These are phyloP conservation scores for Colletotrichum sp. DNA, from an alignment of 2,329 filamentous ascomycete genomes.

Conservation along the genomic window DNA sequence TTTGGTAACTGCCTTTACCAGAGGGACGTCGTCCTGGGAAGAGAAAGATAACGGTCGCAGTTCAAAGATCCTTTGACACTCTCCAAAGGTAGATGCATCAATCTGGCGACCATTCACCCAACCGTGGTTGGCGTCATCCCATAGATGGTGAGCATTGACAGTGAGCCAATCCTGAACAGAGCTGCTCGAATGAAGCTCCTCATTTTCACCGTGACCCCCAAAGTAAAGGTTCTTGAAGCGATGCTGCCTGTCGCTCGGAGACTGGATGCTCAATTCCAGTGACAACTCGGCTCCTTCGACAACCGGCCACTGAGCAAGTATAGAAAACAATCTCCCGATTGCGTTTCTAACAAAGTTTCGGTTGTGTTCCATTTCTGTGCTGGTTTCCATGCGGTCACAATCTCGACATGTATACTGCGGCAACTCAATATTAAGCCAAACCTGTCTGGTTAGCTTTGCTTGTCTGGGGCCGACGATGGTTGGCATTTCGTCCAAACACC, in stretches of 20 bases:
- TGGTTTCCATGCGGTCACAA: constrained; percentile 13
- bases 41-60: constrained; percentile 1
- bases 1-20: constrained; percentile 31
- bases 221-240: constrained; percentile 36
- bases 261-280: constrained; percentile 37
- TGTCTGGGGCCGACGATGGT: constrained; percentile 18
- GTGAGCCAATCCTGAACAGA: background rate
- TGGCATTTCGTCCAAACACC: constrained; percentile 29
- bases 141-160: background rate
- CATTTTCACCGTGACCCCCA: constrained; percentile 17
- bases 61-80: constrained; percentile 29
- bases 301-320: constrained; percentile 32
- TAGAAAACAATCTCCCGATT: constrained; percentile 31
- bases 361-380: background rate
- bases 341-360: constrained; percentile 13
- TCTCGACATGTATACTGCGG: constrained; percentile 26
- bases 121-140: constrained; percentile 33
- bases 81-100: constrained; percentile 25
- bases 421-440: constrained; percentile 34
- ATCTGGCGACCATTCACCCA: constrained; percentile 32
- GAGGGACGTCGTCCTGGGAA: constrained; percentile 21
- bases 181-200: constrained; percentile 3
- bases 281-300: constrained; percentile 23
- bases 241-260: constrained; percentile 38
- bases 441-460: constrained; percentile 30